Evolutionary conservation across 116 monocot species (phyloP).

Genomic region (Trichopus zeylanicus): DNA sequence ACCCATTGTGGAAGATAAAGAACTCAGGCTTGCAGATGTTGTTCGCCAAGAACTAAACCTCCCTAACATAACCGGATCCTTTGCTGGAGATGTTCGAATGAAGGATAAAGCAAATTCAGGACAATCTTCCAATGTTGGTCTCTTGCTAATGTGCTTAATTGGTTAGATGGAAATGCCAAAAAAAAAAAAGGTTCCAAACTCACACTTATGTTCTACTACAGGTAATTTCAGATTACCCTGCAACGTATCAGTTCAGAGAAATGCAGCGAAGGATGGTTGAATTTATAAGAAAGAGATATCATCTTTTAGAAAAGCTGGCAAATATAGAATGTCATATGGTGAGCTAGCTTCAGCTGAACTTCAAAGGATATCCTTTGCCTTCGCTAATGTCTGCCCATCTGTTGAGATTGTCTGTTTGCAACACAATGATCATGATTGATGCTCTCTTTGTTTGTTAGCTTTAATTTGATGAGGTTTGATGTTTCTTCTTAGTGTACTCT

Average conservation of each 20-base stretch:
- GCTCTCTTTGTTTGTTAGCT: too few relatives aligned
- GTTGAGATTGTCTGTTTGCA: too few relatives aligned
- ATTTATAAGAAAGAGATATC: constrained; percentile 77
- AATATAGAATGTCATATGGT: constrained; percentile 59
- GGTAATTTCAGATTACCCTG: constrained; percentile 37
- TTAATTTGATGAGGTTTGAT: too few relatives aligned
- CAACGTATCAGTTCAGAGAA: constrained; percentile 53
- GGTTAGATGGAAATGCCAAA: not conserved
- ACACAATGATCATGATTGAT: too few relatives aligned
- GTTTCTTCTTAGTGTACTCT: too few relatives aligned
- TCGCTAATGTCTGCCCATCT: too few relatives aligned
- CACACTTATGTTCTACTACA: constrained; percentile 16
- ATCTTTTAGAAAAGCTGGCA: constrained; percentile 71
- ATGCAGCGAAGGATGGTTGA: constrained; percentile 80
- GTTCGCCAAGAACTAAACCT: constrained; percentile 77
- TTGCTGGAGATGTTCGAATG: constrained; percentile 17
- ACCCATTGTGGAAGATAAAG: constrained; percentile 85
- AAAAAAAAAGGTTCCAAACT: constrained; percentile 8
- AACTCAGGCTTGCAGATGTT: constrained; percentile 59
- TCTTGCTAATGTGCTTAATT: not conserved
- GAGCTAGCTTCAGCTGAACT: not conserved
- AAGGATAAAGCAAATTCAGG: constrained; percentile 27
- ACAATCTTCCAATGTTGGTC: constrained; percentile 31
- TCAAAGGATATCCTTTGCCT: not conserved
- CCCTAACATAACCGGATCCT: constrained; percentile 32